Evolutionary conservation across 148 eudicot genomes (phyloP).

Genomic region (Chenopodium berlandieri): DNA sequence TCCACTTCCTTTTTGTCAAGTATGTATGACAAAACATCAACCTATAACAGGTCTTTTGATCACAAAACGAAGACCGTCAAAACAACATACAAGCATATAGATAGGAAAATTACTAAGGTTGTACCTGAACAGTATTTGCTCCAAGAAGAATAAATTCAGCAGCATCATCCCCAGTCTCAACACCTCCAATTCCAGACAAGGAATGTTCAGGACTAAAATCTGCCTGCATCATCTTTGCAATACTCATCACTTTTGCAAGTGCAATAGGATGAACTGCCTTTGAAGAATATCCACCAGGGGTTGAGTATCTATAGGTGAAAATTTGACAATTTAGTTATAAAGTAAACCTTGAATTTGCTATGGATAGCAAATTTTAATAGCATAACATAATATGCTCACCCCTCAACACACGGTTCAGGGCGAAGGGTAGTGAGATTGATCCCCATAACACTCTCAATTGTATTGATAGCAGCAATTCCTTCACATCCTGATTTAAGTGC

Average conservation of each 20-base stretch:
- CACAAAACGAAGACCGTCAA: background rate
- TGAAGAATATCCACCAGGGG: conserved; percentile 94
- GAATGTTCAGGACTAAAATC: conserved; percentile 73
- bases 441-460: conserved; percentile 98
- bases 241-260: conserved; percentile 96
- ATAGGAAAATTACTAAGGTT: conserved; percentile 2
- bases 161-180: conserved; percentile 93
- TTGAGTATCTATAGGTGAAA: conserved; percentile 66
- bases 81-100: background rate
- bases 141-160: conserved; percentile 99
- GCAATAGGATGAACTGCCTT: conserved; percentile 99
- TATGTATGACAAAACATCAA: background rate
- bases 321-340: background rate
- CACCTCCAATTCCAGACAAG: conserved; percentile 97
- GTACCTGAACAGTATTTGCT: conserved; percentile 94
- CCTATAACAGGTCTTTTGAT: background rate
- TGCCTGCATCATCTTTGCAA: conserved; percentile 90
- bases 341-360: background rate
- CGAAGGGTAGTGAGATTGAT: conserved; percentile 86
- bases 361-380: background rate
- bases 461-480: conserved; percentile 92
- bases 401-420: conserved; percentile 99
- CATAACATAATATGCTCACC: conserved; percentile 46
- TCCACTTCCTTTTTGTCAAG: background rate
- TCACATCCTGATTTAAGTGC: conserved; percentile 84